A percentile compares a stretch with the other conserved stretches of the same genome.
These are phyloP conservation scores for Suillus occidentalis DNA, from an alignment of 768 basidiomycete species.

Conservation along the genomic window DNA sequence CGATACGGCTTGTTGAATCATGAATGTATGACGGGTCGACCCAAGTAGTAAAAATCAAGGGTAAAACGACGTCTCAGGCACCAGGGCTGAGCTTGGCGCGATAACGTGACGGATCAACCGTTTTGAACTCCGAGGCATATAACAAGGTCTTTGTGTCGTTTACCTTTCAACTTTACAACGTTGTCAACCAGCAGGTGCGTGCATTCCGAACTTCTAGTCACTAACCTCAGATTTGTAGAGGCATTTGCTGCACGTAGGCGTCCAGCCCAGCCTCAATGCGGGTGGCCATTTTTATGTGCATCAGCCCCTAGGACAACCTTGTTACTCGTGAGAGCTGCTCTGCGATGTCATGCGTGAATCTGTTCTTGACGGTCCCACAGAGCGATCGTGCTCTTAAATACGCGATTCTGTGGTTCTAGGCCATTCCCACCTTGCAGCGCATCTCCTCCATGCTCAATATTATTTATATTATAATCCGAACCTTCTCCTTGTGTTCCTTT, in stretches of 20 bases:
- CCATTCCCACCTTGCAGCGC: constrained; percentile 10
- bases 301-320: not conserved
- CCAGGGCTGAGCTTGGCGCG: not conserved
- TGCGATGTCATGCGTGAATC: not conserved
- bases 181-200: not conserved
- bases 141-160: not conserved
- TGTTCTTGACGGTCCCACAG: constrained; percentile 3
- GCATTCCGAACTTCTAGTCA: not conserved
- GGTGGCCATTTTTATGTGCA: not conserved
- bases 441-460: constrained; percentile 10
- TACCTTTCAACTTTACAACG: not conserved
- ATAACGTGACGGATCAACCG: not conserved
- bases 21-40: too few relatives aligned
- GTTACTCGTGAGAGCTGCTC: not conserved
- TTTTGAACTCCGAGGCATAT: not conserved
- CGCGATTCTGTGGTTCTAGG: constrained; percentile 6
- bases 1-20: too few relatives aligned
- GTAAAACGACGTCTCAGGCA: too few relatives aligned
- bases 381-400: constrained; percentile 10
- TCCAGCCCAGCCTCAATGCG: too few relatives aligned
- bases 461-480: constrained; percentile 12
- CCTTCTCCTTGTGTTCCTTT: not conserved
- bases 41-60: too few relatives aligned
- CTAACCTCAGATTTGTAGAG: not conserved
- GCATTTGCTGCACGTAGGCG: not conserved